Base-by-base conservation (phyloP, 768 basidiomycete species). In the Pluteus cervinus region DNA sequence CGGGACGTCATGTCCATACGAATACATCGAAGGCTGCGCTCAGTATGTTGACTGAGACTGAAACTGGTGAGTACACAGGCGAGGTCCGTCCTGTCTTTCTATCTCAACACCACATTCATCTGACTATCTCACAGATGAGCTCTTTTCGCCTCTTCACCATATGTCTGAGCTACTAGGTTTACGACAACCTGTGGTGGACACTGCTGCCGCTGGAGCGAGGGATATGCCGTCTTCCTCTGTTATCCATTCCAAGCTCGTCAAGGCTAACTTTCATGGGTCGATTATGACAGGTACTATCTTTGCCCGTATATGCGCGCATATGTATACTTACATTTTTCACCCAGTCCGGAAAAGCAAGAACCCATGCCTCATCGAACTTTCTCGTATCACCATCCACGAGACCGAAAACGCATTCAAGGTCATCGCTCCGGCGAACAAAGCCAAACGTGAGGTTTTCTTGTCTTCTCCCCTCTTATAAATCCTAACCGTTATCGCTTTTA, bases 351-450 rank as follows among this genome's bases (percentile, higher is more conserved):
- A 77, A 47, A 84, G 81, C 43, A 85, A 81, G 52, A 91, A 92
- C 50, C 71, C 82, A 0, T 79, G 76, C 41, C 66, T 91, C 1
- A 66, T 91, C 7, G 81, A 84, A 0, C 51, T 83, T 3, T 73
- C 76, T 1, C 92, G 91, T 2, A 90, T 94, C 37, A 78, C 94
- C 25, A 68, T 92, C 3, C 83, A 86, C 51, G 92, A 96, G 57
- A 89, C 88, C 1, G 87, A 90, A 52, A 88, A 90, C 39, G 79
- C 81, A 0, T 91, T 93, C 69, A 86, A 81, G 52, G 63, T 94
- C 36, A 70, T 93, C 20, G 93, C 89, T 2, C 63, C 56, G 36
- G 63, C 72, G 29, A 68, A 89, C 49, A 63, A 73, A 40, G 54
- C 86, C 24, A 92, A 93, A 63, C 59, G 90, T 86, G 43, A 5